These are phyloP conservation scores for Lipomyces lipofer DNA, from an alignment of 805 yeast species.

Conservation along the genomic window DNA sequence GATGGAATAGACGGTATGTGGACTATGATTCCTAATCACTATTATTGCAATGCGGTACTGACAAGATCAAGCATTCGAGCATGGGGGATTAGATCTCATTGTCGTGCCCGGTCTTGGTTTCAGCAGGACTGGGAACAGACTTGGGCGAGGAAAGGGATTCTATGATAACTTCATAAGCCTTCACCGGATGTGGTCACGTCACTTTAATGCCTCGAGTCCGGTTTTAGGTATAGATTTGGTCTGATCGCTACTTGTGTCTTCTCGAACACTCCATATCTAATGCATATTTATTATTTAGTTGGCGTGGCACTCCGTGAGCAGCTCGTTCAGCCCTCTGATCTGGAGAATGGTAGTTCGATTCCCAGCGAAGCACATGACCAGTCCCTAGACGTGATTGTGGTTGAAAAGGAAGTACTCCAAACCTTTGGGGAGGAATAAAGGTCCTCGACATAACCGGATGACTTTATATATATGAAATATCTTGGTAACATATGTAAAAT, in stretches of 20 bases:
- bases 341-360: slow-evolving; percentile 34
- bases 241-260: no score
- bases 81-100: slow-evolving; percentile 62
- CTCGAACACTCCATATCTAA: no score
- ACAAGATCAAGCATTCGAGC: slow-evolving; percentile 29
- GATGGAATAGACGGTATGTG: slow-evolving; percentile 1
- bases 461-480: no score
- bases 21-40: background rate
- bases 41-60: background rate
- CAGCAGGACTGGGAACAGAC: slow-evolving; percentile 50
- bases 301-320: slow-evolving; percentile 72
- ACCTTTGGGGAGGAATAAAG: background rate
- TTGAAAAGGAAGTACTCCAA: slow-evolving; percentile 41
- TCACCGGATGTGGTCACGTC: slow-evolving; percentile 42
- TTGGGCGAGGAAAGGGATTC: slow-evolving; percentile 94
- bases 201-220: no score
- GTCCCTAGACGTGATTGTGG: slow-evolving; percentile 54
- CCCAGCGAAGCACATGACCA: slow-evolving; percentile 68
- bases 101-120: slow-evolving; percentile 88
- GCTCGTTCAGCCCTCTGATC: slow-evolving; percentile 42
- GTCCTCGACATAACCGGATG: background rate
- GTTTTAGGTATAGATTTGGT: no score
- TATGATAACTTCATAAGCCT: slow-evolving; percentile 75
- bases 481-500: no score
- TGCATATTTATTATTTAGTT: no score